These are phyloP conservation scores for Spiraea crenata DNA, from an alignment of 331 rosid species.

Conservation along the genomic window DNA sequence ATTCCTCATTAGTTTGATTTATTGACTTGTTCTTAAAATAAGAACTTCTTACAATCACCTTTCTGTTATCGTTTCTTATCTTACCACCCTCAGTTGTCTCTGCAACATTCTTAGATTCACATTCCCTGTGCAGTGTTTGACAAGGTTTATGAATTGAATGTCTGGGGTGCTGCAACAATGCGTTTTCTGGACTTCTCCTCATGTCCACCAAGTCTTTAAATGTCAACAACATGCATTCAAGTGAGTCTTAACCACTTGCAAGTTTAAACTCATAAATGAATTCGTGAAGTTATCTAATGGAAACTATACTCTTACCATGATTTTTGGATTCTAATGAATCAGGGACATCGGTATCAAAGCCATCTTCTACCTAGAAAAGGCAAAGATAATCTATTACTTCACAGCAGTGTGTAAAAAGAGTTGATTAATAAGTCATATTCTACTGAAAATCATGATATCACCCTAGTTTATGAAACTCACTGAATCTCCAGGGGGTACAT, in stretches of 20 bases:
- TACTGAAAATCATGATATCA: slow-evolving; percentile 12
- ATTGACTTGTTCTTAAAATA: slow-evolving; percentile 60
- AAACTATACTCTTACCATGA: slow-evolving; percentile 44
- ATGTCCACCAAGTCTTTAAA: slow-evolving; percentile 34
- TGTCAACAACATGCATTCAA: slow-evolving; percentile 30
- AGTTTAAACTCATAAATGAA: slow-evolving; percentile 18
- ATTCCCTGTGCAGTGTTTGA: slow-evolving; percentile 49
- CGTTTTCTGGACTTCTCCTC: slow-evolving; percentile 43
- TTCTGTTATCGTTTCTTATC: slow-evolving; percentile 47
- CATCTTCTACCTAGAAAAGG: slow-evolving; percentile 43
- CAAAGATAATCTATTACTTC: not conserved
- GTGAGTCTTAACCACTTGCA: slow-evolving; percentile 27
- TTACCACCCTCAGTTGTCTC: slow-evolving; percentile 35
- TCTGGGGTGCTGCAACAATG: slow-evolving; percentile 49
- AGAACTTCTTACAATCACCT: slow-evolving; percentile 63
- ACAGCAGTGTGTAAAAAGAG: slow-evolving; percentile 2
- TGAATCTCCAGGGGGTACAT: slow-evolving; percentile 29
- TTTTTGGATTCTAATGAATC: slow-evolving; percentile 39
- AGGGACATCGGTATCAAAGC: slow-evolving; percentile 27
- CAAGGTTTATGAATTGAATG: slow-evolving; percentile 81
- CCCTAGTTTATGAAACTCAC: slow-evolving; percentile 38
- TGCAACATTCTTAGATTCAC: slow-evolving; percentile 23
- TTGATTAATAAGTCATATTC: not conserved
- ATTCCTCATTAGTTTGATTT: slow-evolving; percentile 35
- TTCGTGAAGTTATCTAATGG: slow-evolving; percentile 16